A percentile compares a stretch with the other conserved stretches of the same genome.
Conservation (phyloP, 2,329 filamentous ascomycete genomes). For the Colletotrichum destructivum region DNA sequence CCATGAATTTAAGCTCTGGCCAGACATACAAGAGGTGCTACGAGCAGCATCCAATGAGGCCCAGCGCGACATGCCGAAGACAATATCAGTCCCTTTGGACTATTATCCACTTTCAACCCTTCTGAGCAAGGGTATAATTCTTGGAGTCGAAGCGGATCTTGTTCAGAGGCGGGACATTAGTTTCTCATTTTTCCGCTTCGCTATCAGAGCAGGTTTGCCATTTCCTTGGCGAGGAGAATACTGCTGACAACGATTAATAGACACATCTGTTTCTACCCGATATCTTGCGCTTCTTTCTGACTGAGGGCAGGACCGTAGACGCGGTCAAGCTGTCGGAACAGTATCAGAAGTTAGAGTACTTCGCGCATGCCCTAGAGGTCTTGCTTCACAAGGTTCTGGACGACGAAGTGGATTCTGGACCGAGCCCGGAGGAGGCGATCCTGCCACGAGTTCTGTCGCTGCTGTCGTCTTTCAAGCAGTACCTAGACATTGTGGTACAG, state of each 20-base stretch:
- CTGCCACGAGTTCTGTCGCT: slow-evolving; percentile 75
- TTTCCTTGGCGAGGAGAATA: slow-evolving; percentile 88
- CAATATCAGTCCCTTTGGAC: slow-evolving; percentile 87
- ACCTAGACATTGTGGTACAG: slow-evolving; percentile 95
- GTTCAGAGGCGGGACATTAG: slow-evolving; percentile 93
- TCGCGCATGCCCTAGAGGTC: slow-evolving; percentile 92
- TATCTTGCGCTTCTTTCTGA: slow-evolving; percentile 84
- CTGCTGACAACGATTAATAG: slow-evolving; percentile 64
- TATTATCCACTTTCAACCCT: slow-evolving; percentile 94
- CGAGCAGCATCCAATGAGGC: slow-evolving; percentile 77
- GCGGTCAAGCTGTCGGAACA: slow-evolving; percentile 87
- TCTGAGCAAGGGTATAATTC: slow-evolving; percentile 88
- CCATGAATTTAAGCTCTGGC: slow-evolving; percentile 87
- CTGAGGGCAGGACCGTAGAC: slow-evolving; percentile 81
- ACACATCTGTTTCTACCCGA: slow-evolving; percentile 95
- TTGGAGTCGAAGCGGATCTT: slow-evolving; percentile 93
- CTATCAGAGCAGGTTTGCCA: slow-evolving; percentile 88
- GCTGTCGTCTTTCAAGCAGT: slow-evolving; percentile 82
- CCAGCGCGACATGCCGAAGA: slow-evolving; percentile 78
- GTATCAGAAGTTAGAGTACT: slow-evolving; percentile 91
- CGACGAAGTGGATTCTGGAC: slow-evolving; percentile 86
- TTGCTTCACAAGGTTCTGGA: slow-evolving; percentile 94
- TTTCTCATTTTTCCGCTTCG: slow-evolving; percentile 91
- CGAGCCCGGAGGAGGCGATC: slow-evolving; percentile 74
- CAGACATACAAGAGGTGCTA: slow-evolving; percentile 88